Conservation (phyloP, 2,329 filamentous ascomycete genomes). For the Tympanopsis confertula region DNA sequence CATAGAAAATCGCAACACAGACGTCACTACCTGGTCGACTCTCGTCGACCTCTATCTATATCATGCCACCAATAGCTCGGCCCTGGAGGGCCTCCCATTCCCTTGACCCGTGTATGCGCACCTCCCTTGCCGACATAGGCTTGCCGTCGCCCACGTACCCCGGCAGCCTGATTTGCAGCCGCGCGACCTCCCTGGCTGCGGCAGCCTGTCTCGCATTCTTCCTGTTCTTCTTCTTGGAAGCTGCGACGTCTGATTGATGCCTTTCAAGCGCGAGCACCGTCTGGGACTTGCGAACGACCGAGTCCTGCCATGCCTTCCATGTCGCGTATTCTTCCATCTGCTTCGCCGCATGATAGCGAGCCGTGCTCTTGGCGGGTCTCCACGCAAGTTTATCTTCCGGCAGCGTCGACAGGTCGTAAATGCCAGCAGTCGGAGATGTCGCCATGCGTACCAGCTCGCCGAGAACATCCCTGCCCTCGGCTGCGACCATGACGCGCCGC, state of each 20-base stretch:
- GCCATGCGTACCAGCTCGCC: slow-evolving; percentile 54
- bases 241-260: no score
- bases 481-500: slow-evolving; percentile 36
- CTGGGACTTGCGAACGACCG: slow-evolving; percentile 39
- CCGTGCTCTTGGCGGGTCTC: slow-evolving; percentile 51
- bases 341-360: slow-evolving; percentile 54
- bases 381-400: slow-evolving; percentile 52
- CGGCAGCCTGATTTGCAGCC: slow-evolving; percentile 36
- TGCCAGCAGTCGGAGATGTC: slow-evolving; percentile 32
- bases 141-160: slow-evolving; percentile 30
- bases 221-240: no score
- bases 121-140: slow-evolving; percentile 21
- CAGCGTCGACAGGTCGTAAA: slow-evolving; percentile 47
- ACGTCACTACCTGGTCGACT: background rate
- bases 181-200: slow-evolving; percentile 31
- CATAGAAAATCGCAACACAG: background rate
- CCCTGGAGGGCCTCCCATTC: slow-evolving; percentile 45
- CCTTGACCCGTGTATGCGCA: slow-evolving; percentile 38
- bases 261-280: no score
- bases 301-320: slow-evolving; percentile 46
- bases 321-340: slow-evolving; percentile 54
- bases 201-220: no score
- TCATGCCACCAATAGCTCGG: slow-evolving; percentile 8
- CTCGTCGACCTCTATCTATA: background rate
- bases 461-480: slow-evolving; percentile 53